Base-by-base conservation (phyloP, 140 eudicot genomes). In the Senecio squalidus region DNA sequence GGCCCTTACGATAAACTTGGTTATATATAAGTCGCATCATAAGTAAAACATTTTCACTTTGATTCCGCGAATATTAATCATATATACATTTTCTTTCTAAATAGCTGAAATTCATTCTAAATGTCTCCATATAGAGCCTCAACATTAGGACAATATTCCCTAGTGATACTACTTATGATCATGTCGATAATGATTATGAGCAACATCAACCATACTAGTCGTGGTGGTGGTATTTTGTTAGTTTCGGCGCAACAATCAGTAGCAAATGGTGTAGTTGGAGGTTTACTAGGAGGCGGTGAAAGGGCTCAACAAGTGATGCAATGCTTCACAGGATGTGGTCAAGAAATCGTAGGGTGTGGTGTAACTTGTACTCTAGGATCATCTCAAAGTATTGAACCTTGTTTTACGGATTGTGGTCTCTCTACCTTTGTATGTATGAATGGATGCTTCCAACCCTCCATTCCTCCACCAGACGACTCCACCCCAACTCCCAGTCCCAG, bases 271-370 rank as follows among this genome's bases (percentile, higher is more conserved):
- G 58, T 41, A 27, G n/a, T n/a, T n/a, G 77, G 66, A 27, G 71
- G 67, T n/a, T 3, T 34, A 29, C 23, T 46, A 0, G 62, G 77
- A 31, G 47, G 60, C 18, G 76, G 71, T 27, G 34, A n/a, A 47
- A 64, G 77, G 67, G 67, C 55, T 47, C 77, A 64, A 48, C 56
- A 64, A 72, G 66, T 64, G 34, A 55, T 72, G 77, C 77, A 72
- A 64, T 72, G 77, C 38, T 72, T 72, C 56, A 72, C 77, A 27
- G 77, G 77, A 56, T 72, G 77, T 11, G 66, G 77, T 16, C 77
- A 72, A 64, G 61, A 72, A 38, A 72, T 72, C 5, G 48, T 72
- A 40, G 77, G 77, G 1, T 72, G 77, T 36, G 72, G 71, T 56
- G 72, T 72, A 34, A 72, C 72, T 1, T 72, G 77, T 55, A 72